These are phyloP conservation scores for Friedmanniomyces simplex DNA, from an alignment of 495 filamentous ascomycete species.

Conservation along the genomic window DNA sequence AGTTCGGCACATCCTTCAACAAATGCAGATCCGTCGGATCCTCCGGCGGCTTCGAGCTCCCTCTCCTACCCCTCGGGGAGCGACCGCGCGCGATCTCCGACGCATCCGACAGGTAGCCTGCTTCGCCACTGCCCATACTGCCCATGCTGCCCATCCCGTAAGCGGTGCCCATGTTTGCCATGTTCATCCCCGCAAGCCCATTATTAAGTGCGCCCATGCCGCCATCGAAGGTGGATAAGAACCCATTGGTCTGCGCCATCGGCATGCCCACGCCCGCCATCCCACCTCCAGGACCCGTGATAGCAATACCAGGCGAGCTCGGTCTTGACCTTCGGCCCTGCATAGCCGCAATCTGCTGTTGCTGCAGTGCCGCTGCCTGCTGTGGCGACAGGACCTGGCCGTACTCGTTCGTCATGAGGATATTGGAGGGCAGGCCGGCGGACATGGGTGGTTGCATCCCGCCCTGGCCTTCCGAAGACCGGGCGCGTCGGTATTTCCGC, in stretches of 20 bases:
- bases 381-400: constrained; percentile 79
- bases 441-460: constrained; percentile 32
- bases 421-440: constrained; percentile 50
- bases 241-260: constrained; percentile 92
- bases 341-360: constrained; percentile 66
- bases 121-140: constrained; percentile 33
- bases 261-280: constrained; percentile 37
- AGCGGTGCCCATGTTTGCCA: constrained; percentile 42
- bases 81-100: constrained; percentile 81
- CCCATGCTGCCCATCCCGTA: neutral
- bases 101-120: constrained; percentile 87
- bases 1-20: constrained; percentile 89
- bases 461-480: constrained; percentile 74
- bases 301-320: constrained; percentile 78
- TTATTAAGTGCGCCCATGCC: constrained; percentile 60
- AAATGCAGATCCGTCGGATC: constrained; percentile 87
- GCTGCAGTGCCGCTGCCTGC: constrained; percentile 76
- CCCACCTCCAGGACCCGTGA: constrained; percentile 56
- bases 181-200: constrained; percentile 56
- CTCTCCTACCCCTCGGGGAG: constrained; percentile 83
- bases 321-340: constrained; percentile 79
- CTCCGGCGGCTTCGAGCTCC: constrained; percentile 94
- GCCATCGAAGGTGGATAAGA: constrained; percentile 78
- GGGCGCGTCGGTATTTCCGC: constrained; percentile 81
- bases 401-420: constrained; percentile 83